phyloP scores from a whole-genome alignment of 1,284 basidiomycete genomes.

The Afroboletus lepidellus region DNA sequence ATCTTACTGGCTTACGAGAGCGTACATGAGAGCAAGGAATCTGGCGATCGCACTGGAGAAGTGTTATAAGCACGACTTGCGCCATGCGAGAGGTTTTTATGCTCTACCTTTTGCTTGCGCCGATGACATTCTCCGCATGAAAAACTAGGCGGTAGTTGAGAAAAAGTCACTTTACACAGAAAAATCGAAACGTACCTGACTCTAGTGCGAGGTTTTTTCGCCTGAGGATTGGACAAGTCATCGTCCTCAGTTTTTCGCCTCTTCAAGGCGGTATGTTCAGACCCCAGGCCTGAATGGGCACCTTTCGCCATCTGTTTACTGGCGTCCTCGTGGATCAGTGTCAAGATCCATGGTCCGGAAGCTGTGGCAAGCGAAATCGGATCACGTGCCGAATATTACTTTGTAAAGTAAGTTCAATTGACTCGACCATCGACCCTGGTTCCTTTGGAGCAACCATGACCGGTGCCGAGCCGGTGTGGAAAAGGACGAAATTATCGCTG shows the following conservation, averaged over 20 bases:
- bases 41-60: conserved; percentile 71
- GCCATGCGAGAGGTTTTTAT: conserved; percentile 1
- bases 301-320: conserved; percentile 27
- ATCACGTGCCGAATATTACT: conserved; percentile 28
- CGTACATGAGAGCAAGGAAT: conserved; percentile 75
- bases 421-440: background rate
- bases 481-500: conserved; percentile 60
- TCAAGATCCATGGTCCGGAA: conserved; percentile 16
- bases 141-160: conserved; percentile 49
- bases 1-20: conserved; percentile 1
- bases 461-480: conserved; percentile 48
- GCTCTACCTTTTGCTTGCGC: conserved; percentile 72
- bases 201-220: conserved; percentile 72
- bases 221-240: conserved; percentile 38
- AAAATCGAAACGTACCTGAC: conserved; percentile 50
- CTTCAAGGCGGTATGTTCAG: conserved; percentile 41
- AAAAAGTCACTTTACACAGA: background rate
- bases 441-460: conserved; percentile 14
- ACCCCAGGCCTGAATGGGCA: conserved; percentile 11
- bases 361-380: conserved; percentile 6
- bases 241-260: conserved; percentile 68
- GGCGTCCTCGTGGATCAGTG: conserved; percentile 32
- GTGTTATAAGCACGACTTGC: conserved; percentile 21
- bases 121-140: conserved; percentile 86
- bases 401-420: background rate